Percentiles rank a stretch among this genome's conserved stretches.
These are phyloP conservation scores for Cyberlindnera meyerae DNA, from an alignment of 805 yeast species.

Conservation along the genomic window DNA sequence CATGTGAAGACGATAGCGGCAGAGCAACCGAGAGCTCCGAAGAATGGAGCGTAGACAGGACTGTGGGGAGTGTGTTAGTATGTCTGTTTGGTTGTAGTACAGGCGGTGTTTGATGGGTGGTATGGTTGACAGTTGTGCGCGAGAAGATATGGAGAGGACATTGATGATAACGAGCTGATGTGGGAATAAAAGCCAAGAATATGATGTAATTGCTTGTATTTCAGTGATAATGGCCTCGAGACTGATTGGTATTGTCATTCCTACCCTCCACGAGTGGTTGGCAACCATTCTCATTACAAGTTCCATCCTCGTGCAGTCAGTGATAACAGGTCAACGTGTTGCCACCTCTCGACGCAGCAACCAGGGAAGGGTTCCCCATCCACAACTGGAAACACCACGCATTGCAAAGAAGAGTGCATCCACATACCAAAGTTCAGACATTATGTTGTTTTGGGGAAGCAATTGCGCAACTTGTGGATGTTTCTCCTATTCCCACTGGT, in stretches of 20 bases:
- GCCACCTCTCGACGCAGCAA: neutral
- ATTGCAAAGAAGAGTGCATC: too few relatives aligned
- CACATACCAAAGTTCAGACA: conserved; percentile 77
- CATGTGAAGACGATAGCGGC: conserved; percentile 98
- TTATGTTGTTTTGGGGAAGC: conserved; percentile 22
- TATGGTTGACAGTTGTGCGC: neutral
- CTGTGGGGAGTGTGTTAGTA: conserved; percentile 11
- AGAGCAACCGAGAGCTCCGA: conserved; percentile 99
- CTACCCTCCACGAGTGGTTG: too few relatives aligned
- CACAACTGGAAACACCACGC: too few relatives aligned
- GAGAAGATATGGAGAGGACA: too few relatives aligned
- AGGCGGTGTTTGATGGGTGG: neutral
- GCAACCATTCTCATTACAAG: too few relatives aligned
- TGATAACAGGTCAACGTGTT: conserved; percentile 4
- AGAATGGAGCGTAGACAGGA: conserved; percentile 57
- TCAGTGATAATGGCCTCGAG: too few relatives aligned
- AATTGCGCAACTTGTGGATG: conserved; percentile 2
- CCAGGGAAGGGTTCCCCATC: neutral
- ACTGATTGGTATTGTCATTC: too few relatives aligned
- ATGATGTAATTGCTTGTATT: too few relatives aligned
- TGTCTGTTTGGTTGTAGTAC: neutral
- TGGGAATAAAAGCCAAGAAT: too few relatives aligned
- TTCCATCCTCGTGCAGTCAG: too few relatives aligned
- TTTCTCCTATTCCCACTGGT: neutral
- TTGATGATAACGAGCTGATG: too few relatives aligned